A percentile compares a stretch with the other conserved stretches of the same genome.
Conservation (phyloP, 495 filamentous ascomycete genomes). For the Annulohypoxylon stygium region DNA sequence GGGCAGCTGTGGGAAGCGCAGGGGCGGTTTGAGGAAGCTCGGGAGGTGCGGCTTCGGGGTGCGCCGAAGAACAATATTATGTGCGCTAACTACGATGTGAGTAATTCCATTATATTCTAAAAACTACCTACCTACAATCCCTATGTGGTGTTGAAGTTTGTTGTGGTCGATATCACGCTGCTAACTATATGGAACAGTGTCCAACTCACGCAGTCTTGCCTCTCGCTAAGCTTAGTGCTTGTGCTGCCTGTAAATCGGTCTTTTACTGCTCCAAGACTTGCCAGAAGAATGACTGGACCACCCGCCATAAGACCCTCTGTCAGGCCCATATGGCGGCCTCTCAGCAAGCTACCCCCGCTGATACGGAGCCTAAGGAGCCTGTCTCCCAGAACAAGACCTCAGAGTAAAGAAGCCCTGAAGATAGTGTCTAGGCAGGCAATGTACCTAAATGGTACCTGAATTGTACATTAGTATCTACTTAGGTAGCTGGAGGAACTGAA, state of each 20-base stretch:
- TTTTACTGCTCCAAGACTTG: constrained; percentile 30
- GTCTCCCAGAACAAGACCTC: background rate
- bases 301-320: constrained; percentile 27
- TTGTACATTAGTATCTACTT: no score
- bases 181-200: constrained; percentile 21
- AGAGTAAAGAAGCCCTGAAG: no score
- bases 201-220: background rate
- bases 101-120: background rate
- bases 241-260: constrained; percentile 25
- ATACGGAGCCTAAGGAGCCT: background rate
- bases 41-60: constrained; percentile 27
- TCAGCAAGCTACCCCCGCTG: background rate
- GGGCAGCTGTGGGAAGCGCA: constrained; percentile 31
- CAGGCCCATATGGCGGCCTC: background rate
- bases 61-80: constrained; percentile 9
- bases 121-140: background rate
- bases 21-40: constrained; percentile 24
- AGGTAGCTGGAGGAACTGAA: no score
- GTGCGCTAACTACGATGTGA: constrained; percentile 31
- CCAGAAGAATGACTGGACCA: constrained; percentile 23
- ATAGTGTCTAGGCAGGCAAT: no score
- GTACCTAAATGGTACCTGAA: no score
- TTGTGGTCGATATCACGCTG: background rate
- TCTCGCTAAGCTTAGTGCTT: constrained; percentile 5
- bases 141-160: background rate